Base-by-base conservation (phyloP, 495 filamentous ascomycete genomes). In the Apodospora peruviana region DNA sequence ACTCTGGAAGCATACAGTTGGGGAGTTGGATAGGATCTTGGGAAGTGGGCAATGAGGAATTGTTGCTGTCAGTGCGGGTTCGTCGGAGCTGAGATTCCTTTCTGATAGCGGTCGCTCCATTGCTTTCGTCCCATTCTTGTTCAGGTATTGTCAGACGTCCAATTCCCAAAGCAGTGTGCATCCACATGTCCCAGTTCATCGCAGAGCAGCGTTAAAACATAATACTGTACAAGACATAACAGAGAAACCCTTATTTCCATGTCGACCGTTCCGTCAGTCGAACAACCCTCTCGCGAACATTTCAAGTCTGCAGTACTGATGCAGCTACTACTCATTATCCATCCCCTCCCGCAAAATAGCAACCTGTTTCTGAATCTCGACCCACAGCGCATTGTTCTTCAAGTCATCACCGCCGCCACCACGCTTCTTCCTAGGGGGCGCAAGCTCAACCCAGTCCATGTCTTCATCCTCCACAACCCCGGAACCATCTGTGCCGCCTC, bases 281-380 rank as follows among this genome's bases (percentile, higher is more conserved):
- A 32, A 5, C 27, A 5, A 32, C 5, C 7, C 12, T 12, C 27
- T 32, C 12, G 12, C 12, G 5, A 32, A 7, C 27, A 32, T 5
- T 7, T 12, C 12, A 12, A 32, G 7, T 12, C 27, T 5, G 27
- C 27, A 12, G 27, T 5, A 7, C 12, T 32, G 12, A 32, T 32
- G 7, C 12, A 5, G 7, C 12, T 17, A 4, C 4, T 22, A 10
- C 39, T 41, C 39, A 8, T 41, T 41, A 2, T 73, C 73, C 71
- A 83, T 83, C 22, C 82, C 76, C 50, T 73, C 70, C 22, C 76
- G 71, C 40, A 84, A 53, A 10, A 67, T 71, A 11, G 74, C 68
- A 24, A 83, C 66, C 51, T 83, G 78, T 48, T 71, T 76, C 67
- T 79, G 76, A 47, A 84, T 72, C 44, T 73, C 69, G n/a, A 65